Base-by-base conservation (phyloP, 768 basidiomycete genomes). In the Mycena belliarum region DNA sequence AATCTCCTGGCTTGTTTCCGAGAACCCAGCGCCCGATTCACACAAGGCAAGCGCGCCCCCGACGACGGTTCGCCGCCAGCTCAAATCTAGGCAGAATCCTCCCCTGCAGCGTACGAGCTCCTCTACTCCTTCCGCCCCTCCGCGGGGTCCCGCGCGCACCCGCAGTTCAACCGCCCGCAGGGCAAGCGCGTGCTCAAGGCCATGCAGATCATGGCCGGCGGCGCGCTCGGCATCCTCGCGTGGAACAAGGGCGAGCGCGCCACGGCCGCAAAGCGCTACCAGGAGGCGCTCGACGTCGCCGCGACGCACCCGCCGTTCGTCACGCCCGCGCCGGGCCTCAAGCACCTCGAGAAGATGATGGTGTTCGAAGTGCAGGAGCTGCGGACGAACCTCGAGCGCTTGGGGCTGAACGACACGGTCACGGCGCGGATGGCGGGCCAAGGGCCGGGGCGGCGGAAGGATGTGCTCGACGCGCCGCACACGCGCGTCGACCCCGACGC, bases 201-300 rank as follows among this genome's bases (percentile, higher is more conserved):
- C 14, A 66, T 73, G 66, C 72, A 73, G 43, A 65, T 73, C 28
- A 65, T 62, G 2, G 71, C 70, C 2, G 62, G 59, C 9, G 47
- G 73, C 24, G 69, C 71, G 23, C 60, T 73, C 16, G 73, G 68
- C 4, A 47, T 74, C 38, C 41, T 73, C 12, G 72, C 73, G 9
- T 74, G 73, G 72, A 68, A 69, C 41, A 63, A 66, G 23, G 59
- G 63, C 15, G 72, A 74, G 48, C 69, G 73, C 6, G 57, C 70
- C 12, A 72, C 71, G 2, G 66, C 72, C 38, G 66, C 72, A 14
- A 73, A 72, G 56, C 66, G 71, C 9, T 73, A 74, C 49, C 63
- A 64, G 14, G 71, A 71, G 50, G 72, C 65, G 3, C 52, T 74
- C 8, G 70, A 70, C 32, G 51, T 73, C 16, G 72, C 69, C 15